Base-by-base conservation (phyloP, 495 filamentous ascomycete species). In the Apiosordaria backusii region DNA sequence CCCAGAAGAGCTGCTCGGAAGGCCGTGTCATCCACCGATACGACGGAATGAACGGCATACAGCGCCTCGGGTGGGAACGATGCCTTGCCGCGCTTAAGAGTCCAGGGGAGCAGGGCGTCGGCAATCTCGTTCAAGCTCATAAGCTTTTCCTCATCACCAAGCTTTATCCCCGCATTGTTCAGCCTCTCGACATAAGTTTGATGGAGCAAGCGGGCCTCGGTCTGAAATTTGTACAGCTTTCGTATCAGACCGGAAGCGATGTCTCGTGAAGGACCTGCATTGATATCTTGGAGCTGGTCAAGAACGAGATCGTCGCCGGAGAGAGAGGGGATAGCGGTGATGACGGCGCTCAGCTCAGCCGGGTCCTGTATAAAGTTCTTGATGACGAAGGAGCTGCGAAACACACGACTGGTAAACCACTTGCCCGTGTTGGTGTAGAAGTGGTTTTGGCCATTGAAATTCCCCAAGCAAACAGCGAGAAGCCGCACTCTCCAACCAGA, bases 401-500 rank as follows among this genome's bases (percentile, higher is more conserved):
- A 69, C 5, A 75, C 67, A 1, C 66, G 69, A 58, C 80, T 79
- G 45, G 88, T 80, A n/a, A 89, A 79, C 91, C 91, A 96, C 67
- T 87, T 86, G 23, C 92, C 92, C 27, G 83, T 80, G 57, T 82
- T 81, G 0, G 87, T 88, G 72, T 93, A 93, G 72, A 90, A 93
- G 63, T 96, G 91, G 58, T 80, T 77, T 62, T 86, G 82, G 61
- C 78, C 80, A 55, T 86, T 83, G 60, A 90, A 72, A 16, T 85
- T 83, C 22, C 86, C 86, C 15, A 94, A 79, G 71, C 88, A 93
- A 26, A 96, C 82, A 26, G 87, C 90, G n/a, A 90, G 78, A 27
- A 79, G 27, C 4, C 78, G 79, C 59, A 84, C 75, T 5, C 82
- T 69, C 24, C 77, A 79, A 16, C 65, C 50, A 4, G 54, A 50